A percentile compares a stretch with the other conserved stretches of the same genome.
Conservation (phyloP, 352 stramenopile species). For the Globisporangium heterothallicum region DNA sequence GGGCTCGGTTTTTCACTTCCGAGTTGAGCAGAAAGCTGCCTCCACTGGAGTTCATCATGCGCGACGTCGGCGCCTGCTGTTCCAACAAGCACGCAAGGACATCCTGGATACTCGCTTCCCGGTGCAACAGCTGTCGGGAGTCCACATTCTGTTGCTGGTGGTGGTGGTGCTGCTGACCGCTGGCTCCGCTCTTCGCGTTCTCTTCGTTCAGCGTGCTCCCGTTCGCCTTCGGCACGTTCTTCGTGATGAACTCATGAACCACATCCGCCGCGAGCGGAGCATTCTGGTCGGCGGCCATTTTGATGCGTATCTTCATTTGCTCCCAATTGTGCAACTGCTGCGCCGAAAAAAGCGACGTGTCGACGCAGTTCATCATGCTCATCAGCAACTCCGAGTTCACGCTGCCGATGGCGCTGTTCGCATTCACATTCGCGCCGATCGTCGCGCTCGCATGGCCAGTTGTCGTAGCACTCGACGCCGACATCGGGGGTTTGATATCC, state of each 20-base stretch:
- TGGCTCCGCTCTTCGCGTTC: conserved; percentile 9
- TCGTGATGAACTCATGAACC: conserved; percentile 26
- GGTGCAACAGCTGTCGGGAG: conserved; percentile 52
- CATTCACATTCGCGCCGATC: background rate
- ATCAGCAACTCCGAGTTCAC: conserved; percentile 72
- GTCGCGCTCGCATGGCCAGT: too few species aligned
- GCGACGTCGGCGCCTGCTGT: conserved; percentile 46
- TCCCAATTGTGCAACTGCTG: conserved; percentile 74
- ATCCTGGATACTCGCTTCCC: conserved; percentile 74
- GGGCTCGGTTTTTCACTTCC: conserved; percentile 39
- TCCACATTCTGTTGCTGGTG: conserved; percentile 21
- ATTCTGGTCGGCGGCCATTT: conserved; percentile 43
- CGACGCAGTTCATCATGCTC: conserved; percentile 86
- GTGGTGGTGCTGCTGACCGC: conserved; percentile 1
- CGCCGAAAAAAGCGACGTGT: conserved; percentile 72
- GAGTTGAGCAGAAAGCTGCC: conserved; percentile 54
- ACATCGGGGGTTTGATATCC: conserved; percentile 1
- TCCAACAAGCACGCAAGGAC: conserved; percentile 71
- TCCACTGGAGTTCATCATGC: conserved; percentile 40
- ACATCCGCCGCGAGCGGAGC: conserved; percentile 27
- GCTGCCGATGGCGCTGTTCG: conserved; percentile 13
- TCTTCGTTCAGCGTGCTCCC: conserved; percentile 6
- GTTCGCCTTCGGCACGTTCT: conserved; percentile 31
- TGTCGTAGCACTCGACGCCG: background rate
- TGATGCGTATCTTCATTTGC: conserved; percentile 67